A percentile compares a stretch with the other conserved stretches of the same genome.
Conservation (phyloP, 176 grass and related monocot genomes). For the Carex kokanica region DNA sequence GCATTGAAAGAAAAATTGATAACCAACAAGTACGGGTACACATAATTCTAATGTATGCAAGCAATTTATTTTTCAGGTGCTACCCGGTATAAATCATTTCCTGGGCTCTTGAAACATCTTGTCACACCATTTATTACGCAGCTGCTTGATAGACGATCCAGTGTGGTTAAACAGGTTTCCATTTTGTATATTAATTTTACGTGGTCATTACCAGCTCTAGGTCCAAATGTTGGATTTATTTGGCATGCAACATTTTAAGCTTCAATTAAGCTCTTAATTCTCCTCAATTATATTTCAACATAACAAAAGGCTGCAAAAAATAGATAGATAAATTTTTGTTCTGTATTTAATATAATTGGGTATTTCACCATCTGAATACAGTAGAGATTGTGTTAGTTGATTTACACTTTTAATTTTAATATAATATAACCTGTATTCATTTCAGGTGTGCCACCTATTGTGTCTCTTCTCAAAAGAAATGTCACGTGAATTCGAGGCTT, state of each 20-base stretch:
- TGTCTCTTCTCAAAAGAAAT: slow-evolving; percentile 73
- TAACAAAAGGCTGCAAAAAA: neutral
- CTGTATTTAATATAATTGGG: neutral
- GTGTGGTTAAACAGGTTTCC: slow-evolving; percentile 78
- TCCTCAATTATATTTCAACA: neutral
- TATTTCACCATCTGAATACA: neutral
- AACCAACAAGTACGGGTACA: neutral
- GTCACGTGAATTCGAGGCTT: slow-evolving; percentile 68
- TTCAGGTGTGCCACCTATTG: slow-evolving; percentile 79
- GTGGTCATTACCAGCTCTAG: neutral
- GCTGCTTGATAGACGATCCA: slow-evolving; percentile 76
- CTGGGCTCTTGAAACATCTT: slow-evolving; percentile 68
- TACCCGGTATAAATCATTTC: slow-evolving; percentile 67
- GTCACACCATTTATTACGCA: slow-evolving; percentile 66
- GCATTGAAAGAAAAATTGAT: neutral
- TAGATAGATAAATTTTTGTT: neutral
- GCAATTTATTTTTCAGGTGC: slow-evolving; percentile 46
- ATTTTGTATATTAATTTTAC: neutral
- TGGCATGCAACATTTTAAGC: neutral
- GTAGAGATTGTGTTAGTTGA: neutral
- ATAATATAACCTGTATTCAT: neutral
- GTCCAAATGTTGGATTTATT: neutral
- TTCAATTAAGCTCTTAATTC: neutral
- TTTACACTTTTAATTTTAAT: slow-evolving; percentile 9
- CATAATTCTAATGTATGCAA: neutral